These are phyloP conservation scores for Boletus vinaceobasis DNA, from an alignment of 768 basidiomycete species.

Conservation along the genomic window DNA sequence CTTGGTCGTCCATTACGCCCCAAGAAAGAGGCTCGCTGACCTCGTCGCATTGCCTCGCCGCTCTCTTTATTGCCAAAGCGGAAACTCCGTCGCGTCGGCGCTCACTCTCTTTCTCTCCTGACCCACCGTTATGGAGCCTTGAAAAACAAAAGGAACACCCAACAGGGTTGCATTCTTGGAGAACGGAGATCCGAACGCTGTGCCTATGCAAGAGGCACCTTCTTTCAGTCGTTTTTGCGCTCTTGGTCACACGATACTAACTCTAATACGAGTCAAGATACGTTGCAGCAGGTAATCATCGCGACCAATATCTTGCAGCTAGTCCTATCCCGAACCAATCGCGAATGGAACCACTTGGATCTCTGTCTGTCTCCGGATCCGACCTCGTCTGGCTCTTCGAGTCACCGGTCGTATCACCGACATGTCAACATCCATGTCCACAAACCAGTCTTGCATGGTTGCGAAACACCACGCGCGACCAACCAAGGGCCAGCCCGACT, in stretches of 20 bases:
- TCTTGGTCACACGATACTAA: no score
- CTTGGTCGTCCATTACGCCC: no score
- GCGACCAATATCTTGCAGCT: no score
- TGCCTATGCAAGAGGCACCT: no score
- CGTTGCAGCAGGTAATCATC: no score
- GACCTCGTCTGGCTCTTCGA: no score
- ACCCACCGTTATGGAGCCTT: background rate
- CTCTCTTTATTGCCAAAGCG: background rate
- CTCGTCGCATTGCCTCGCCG: no score
- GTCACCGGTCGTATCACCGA: background rate
- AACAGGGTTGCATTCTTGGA: background rate
- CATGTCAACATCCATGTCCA: background rate
- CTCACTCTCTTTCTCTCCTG: background rate
- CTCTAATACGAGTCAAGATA: background rate
- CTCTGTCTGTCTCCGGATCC: background rate
- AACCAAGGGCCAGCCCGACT: background rate
- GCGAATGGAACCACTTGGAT: background rate
- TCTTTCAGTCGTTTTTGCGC: no score
- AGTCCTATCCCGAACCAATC: background rate
- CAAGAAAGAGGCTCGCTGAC: no score
- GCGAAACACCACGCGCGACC: background rate
- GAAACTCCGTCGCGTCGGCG: background rate
- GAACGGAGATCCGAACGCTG: background rate
- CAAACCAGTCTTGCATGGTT: background rate
- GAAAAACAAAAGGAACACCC: background rate